Evolutionary conservation across 2,329 filamentous ascomycete genomes (phyloP), one percentile per base, ranked within the genome.

Genomic region (Graphilbum fragrans): DNA sequence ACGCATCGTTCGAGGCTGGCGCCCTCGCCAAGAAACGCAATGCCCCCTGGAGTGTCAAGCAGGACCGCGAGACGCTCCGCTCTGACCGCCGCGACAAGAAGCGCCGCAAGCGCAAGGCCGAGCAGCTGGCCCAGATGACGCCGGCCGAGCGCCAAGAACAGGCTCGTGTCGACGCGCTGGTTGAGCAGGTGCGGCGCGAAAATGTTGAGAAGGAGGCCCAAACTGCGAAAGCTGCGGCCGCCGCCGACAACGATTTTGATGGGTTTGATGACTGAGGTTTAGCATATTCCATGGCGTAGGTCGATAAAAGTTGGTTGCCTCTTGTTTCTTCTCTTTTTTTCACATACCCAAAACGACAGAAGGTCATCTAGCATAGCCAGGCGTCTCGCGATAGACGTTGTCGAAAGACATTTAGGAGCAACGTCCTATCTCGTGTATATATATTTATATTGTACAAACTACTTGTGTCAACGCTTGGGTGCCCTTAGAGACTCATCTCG

Each of bases 21-120:
- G 55, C 18, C 6, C 21, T 34, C 7, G 23, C 37, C 3, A 77
- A 79, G 52, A 72, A 75, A 58, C 66, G 76, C 58, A 70, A 81
- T 52, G 68, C 78, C 53, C 74, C 83, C 1, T 88, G 83, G 82
- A 88, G 82, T 58, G 72, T 69, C 43, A 83, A 84, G 57, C 64
- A 71, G 19, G 82, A 82, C 47, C 67, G 70, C 51, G 80, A 80
- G 52, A 79, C 79, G 20, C 64, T 72, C 45, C 74, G 79, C 39
- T 65, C 45, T 3, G 54, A 51, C 37, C 51, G 58, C 39, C 48
- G 58, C 17, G 58, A 59, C 46, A 58, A 56, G 54, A 59, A 57
- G 50, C 47, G 55, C 35, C 50, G 55, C 46, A 58, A 53, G 52
- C 52, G 72, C 45, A 80, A 87, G 47, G 74, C 75, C 10, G 75